Base-by-base conservation (phyloP, 768 basidiomycete species). In the Hortiboletus campestris region DNA sequence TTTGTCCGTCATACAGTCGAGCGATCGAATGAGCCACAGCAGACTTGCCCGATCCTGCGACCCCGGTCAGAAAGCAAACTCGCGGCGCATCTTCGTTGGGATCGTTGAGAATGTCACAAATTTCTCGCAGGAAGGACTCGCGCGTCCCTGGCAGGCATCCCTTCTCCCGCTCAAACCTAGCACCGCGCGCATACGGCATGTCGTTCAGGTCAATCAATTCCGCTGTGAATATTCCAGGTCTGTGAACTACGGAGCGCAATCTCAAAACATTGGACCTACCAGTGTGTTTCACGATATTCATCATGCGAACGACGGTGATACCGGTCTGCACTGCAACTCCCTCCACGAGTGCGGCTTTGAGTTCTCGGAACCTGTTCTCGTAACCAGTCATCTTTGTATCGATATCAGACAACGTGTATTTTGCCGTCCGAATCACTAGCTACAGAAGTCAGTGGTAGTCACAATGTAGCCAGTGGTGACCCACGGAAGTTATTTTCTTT, bases 1-100 rank as follows among this genome's bases (percentile, higher is more conserved):
- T 6, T 16, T 61, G 42, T 0, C 39, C 20, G 12, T 62, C 52
- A 16, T 63, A 64, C 11, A 28, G 41, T n/a, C 29, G 29, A 38
- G 62, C 65, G 13, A 58, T 56, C 14, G 59, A 44, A 50, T 41
- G 13, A 68, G 62, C 51, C 5, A 38, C 32, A 0, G 29, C 29
- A 40, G 45, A 31, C 28, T 10, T 20, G 22, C 36, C 36, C 7
- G 36, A 36, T 17, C 36, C 36, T 8, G 36, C 16, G 36, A 17
- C 36, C 1, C 36, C 36, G 17, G 16, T 36, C 36, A 36, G 17
- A 2, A 36, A 16, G 17, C 36, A 36, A 6, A 36, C 36, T 36
- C 16, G 7, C 36, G 16, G 36, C 6, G 16, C 36, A 16, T 36
- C 7, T 17, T 44, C 28, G 28, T 40, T 9, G 1, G 29, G 6